Evolutionary conservation across 345 rosid genomes (phyloP), one percentile per base, ranked within the genome.

Genomic region (Cardiospermum halicacabum): DNA sequence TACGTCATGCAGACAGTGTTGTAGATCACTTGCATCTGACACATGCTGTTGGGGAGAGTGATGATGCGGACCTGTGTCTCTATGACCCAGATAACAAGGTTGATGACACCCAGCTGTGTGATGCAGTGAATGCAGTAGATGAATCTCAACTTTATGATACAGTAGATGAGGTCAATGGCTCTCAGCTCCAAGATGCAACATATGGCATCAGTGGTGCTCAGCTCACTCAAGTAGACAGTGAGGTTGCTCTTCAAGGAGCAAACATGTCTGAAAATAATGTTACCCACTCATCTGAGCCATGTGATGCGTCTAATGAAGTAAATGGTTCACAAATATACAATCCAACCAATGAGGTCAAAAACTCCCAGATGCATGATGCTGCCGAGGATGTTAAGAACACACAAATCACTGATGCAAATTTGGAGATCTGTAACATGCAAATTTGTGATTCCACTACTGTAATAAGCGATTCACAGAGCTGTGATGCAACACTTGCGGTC

Each of bases 21-120:
- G 66, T 58, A 42, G 77, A 75, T 56, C 53, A 72, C 58, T 68
- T 72, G n/a, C 78, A 66, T 37, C 67, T 76, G 2, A 74, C 71
- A 53, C 64, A 67, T 45, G 61, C 79, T 24, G 65, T 63, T 53
- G 74, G 68, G 7, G 74, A 77, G 6, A 83, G 65, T 54, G 87
- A 85, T 67, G 77, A 70, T 45, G 53, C 67, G 27, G 75, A 64
- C 56, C 25, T 83, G 21, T 81, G 75, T 54, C 58, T 77, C 49
- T 69, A 66, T 27, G 80, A 70, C 50, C 55, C 65, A 21, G 37
- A 53, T 34, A 73, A 68, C 31, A 60, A 64, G 32, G 78, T 70
- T 30, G 82, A 81, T 70, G 79, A 79, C 55, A 65, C 84, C 31
- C 76, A 75, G 70, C 78, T 84, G 42, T 77, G 72, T 22, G 81